Base-by-base conservation (phyloP, 768 basidiomycete species). In the Boletus tomentosulus region DNA sequence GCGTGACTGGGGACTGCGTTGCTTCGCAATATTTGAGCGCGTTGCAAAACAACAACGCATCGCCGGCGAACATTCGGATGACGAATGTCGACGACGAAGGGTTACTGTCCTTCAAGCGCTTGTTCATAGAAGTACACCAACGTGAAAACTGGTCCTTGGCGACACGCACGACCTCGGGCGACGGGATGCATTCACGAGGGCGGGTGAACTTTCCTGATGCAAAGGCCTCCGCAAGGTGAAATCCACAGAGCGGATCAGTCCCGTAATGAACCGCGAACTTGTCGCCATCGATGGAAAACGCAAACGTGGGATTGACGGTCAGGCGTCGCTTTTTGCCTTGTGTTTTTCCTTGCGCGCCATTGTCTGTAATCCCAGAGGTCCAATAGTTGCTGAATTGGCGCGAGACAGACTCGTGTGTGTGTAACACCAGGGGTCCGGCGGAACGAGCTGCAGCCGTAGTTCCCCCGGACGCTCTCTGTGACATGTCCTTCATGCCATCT, bases 1-100 rank as follows among this genome's bases (percentile, higher is more conserved):
- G 64, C 6, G 64, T 63, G 46, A 47, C 22, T 6, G 51, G 48
- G 9, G 55, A 62, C 10, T 1, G 50, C 0, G 19, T 53, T 11
- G 53, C 47, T 3, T 56, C 51, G 9, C 57, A 62, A 19, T 59
- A 59, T 25, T 55, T 62, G 28, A 64, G 51, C 3, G 57, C 60
- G 31, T 62, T 57, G 45, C 60, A 63, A 22, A 71, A 57, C 50
- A 31, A 39, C 56, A 68, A 58, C 27, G 58, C 66, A 10, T 70
- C 71, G 33, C 71, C 67, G 4, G 52, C 59, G 44, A 61, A 69
- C 58, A 69, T 61, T 34, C 71, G 59, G 31, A 72, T 51, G 38
- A 66, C 48, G 30, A 68, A 58, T 50, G 60, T 39, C n/a, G 50
- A 37, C 19, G 53, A 55, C 49, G 55, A 56, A 0, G 63, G n/a